Conservation (phyloP, 306 rosid species). For the Styphnolobium japonicum region DNA sequence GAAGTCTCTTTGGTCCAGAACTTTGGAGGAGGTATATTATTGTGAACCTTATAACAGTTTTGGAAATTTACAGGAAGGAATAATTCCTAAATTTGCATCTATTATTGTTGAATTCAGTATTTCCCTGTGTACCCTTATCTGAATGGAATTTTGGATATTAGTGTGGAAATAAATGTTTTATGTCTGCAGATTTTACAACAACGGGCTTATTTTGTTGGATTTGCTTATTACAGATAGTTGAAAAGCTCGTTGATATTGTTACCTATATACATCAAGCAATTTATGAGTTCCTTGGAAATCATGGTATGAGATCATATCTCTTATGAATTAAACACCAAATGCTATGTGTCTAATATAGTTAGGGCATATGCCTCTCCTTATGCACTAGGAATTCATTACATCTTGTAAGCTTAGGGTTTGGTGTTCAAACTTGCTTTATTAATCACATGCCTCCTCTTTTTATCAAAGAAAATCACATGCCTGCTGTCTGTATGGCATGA, state of each 20-base stretch:
- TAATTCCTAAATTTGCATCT: constrained; percentile 9
- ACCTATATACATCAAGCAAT: constrained; percentile 66
- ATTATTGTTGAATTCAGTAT: constrained; percentile 13
- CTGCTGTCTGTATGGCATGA: neutral
- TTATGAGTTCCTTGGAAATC: constrained; percentile 57
- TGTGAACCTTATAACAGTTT: neutral
- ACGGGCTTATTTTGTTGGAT: constrained; percentile 7
- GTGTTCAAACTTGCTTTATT: neutral
- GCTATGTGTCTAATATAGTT: neutral
- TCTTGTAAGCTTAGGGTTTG: constrained; percentile 4
- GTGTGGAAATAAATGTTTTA: neutral
- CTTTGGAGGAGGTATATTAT: constrained; percentile 78
- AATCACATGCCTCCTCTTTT: neutral
- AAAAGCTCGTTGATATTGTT: constrained; percentile 73
- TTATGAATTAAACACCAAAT: neutral
- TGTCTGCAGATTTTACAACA: neutral
- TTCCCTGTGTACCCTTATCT: neutral
- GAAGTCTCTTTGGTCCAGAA: constrained; percentile 90
- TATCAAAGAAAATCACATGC: neutral
- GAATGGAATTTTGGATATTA: neutral
- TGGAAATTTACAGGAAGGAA: neutral
- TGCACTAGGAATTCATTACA: neutral
- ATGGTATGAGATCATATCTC: constrained; percentile 49
- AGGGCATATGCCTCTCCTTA: neutral
- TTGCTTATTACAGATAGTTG: constrained; percentile 76